Evolutionary conservation across 345 rosid species (phyloP).

Genomic region (Camelina sativa): DNA sequence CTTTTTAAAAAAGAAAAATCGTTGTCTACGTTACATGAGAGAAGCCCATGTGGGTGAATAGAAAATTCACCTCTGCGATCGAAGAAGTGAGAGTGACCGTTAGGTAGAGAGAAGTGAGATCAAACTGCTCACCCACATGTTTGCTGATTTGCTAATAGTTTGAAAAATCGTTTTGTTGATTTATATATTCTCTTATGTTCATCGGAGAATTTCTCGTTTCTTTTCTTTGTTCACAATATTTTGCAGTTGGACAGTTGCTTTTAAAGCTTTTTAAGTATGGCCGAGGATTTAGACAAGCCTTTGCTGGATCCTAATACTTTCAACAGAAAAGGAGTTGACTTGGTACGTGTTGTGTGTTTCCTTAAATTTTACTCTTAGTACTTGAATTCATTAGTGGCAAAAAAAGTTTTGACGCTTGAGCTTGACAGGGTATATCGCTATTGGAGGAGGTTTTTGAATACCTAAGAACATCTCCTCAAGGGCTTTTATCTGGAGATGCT

Average conservation of each 20-base stretch:
- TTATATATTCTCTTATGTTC: not conserved
- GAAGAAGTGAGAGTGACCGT: too few relatives aligned
- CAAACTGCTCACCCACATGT: too few relatives aligned
- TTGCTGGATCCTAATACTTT: conserved; percentile 71
- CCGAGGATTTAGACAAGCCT: conserved; percentile 72
- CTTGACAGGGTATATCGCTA: conserved; percentile 68
- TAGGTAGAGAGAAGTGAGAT: too few relatives aligned
- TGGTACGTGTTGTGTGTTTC: conserved; percentile 51
- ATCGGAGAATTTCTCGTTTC: not conserved
- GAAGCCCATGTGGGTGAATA: too few relatives aligned
- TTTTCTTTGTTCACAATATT: not conserved
- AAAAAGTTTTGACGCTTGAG: not conserved
- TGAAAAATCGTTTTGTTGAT: not conserved
- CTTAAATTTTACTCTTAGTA: not conserved
- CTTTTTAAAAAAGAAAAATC: too few relatives aligned
- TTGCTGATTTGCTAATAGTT: too few relatives aligned
- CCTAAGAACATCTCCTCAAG: conserved; percentile 63
- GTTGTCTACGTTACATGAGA: too few relatives aligned
- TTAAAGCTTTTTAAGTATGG: conserved; percentile 47
- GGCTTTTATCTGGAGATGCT: conserved; percentile 86
- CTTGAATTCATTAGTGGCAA: conserved; percentile 11
- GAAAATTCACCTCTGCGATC: too few relatives aligned
- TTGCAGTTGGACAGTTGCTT: too few relatives aligned
- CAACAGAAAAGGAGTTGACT: conserved; percentile 65
- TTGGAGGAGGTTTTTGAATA: conserved; percentile 82